Percentiles rank a stretch among this genome's conserved stretches.
phyloP scores from a whole-genome alignment of 2,329 filamentous ascomycete species.

The Phoma sp. region DNA sequence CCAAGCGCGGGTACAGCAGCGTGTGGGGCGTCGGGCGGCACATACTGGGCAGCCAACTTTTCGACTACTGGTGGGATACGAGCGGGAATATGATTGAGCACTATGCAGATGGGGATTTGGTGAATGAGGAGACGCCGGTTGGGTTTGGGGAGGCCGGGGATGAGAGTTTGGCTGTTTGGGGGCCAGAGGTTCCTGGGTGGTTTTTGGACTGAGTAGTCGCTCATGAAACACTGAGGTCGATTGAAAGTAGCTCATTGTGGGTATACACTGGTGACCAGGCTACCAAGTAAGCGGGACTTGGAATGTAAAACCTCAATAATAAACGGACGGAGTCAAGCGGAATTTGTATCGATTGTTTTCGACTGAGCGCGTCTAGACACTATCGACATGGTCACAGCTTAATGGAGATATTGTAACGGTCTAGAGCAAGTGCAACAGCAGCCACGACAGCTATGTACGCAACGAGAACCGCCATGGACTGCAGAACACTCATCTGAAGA shows the following conservation, averaged over 20 bases:
- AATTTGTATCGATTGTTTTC: background rate
- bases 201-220: constrained; percentile 37
- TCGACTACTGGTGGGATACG: constrained; percentile 75
- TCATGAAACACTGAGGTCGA: no score
- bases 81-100: constrained; percentile 70
- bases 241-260: no score
- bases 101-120: constrained; percentile 73
- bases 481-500: constrained; percentile 68
- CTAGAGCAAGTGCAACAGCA: constrained; percentile 69
- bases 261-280: no score
- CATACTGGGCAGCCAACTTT: constrained; percentile 73
- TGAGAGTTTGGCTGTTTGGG: constrained; percentile 53
- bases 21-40: constrained; percentile 77
- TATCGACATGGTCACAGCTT: constrained; percentile 61
- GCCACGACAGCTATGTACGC: constrained; percentile 74
- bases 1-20: constrained; percentile 65
- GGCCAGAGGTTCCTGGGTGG: constrained; percentile 47
- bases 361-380: background rate
- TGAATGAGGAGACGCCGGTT: constrained; percentile 63
- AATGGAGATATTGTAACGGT: constrained; percentile 71
- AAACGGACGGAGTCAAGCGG: no score
- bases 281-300: no score
- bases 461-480: constrained; percentile 76
- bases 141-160: constrained; percentile 50
- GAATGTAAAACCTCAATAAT: no score